A percentile compares a stretch with the other conserved stretches of the same genome.
Evolutionary conservation across 31 red algal species (phyloP).

Genomic region (Asparagopsis taxiformis): DNA sequence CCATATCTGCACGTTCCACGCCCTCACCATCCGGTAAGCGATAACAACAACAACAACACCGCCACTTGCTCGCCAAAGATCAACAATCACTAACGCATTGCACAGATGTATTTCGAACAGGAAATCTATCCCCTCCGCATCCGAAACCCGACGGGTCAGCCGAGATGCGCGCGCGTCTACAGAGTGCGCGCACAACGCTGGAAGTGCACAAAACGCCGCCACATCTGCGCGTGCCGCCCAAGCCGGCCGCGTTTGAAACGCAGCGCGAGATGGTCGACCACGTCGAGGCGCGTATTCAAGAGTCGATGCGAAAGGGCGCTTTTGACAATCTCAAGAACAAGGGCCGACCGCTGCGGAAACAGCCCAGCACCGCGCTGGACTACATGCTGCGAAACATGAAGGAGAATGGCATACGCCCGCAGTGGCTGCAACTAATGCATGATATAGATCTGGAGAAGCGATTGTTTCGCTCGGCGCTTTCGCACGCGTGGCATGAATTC

Average conservation of each 20-base stretch:
- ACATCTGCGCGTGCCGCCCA: conserved; percentile 17
- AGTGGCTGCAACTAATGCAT: conserved; percentile 75
- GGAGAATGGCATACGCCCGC: conserved; percentile 50
- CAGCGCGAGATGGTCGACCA: conserved; percentile 37
- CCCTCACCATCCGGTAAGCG: no score
- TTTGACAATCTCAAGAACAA: conserved; percentile 76
- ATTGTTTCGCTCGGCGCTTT: not conserved
- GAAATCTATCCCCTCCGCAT: conserved; percentile 2
- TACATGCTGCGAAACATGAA: conserved; percentile 53
- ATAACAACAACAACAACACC: no score
- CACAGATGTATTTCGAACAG: conserved; percentile 10
- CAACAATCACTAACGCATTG: no score
- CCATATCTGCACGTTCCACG: no score
- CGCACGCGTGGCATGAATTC: conserved; percentile 33
- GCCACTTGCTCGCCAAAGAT: no score
- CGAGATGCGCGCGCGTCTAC: conserved; percentile 36
- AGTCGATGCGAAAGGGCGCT: conserved; percentile 53
- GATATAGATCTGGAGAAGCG: conserved; percentile 56
- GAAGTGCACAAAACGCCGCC: conserved; percentile 20
- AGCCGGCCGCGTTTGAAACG: conserved; percentile 33
- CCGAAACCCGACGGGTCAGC: conserved; percentile 16
- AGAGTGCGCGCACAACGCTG: conserved; percentile 19
- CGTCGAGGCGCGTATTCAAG: conserved; percentile 55
- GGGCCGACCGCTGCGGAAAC: conserved; percentile 51
- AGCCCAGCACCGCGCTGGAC: conserved; percentile 31